Conservation (phyloP, 1,139 yeast genomes). For the Blastobotrys petasosporus region DNA sequence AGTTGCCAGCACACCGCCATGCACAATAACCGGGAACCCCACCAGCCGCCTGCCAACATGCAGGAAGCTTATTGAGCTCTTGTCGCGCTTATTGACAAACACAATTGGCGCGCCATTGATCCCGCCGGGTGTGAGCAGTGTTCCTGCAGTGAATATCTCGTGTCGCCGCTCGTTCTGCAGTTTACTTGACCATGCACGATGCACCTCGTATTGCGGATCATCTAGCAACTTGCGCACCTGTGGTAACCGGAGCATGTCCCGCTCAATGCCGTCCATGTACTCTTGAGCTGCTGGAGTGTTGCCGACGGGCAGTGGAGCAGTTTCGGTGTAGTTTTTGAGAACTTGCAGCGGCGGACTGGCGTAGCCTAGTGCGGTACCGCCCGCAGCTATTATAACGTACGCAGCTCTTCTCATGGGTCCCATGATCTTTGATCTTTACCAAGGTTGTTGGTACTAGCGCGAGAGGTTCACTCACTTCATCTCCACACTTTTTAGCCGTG, state of each 20-base stretch:
- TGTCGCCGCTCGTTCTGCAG: constrained; percentile 29
- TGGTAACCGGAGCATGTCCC: constrained; percentile 46
- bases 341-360: constrained; percentile 11
- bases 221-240: constrained; percentile 46
- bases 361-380: constrained; percentile 12
- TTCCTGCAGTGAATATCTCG: constrained; percentile 30
- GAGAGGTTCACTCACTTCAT: too few species aligned
- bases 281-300: constrained; percentile 10
- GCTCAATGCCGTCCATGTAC: constrained; percentile 14
- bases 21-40: constrained; percentile 83
- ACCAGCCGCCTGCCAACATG: constrained; percentile 76
- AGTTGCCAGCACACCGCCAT: constrained; percentile 87
- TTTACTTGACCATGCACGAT: constrained; percentile 60
- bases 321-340: constrained; percentile 6
- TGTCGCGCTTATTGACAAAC: constrained; percentile 50
- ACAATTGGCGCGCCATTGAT: constrained; percentile 67
- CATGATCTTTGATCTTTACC: too few species aligned
- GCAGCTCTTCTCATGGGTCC: neutral
- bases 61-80: constrained; percentile 58
- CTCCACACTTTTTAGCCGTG: too few species aligned
- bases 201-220: constrained; percentile 39
- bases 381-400: constrained; percentile 3
- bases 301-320: constrained; percentile 10
- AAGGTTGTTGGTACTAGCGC: too few species aligned
- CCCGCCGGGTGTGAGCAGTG: constrained; percentile 65